phyloP scores from a whole-genome alignment of 192 early-diverging fungal genomes.

The Coemansia sp. region DNA sequence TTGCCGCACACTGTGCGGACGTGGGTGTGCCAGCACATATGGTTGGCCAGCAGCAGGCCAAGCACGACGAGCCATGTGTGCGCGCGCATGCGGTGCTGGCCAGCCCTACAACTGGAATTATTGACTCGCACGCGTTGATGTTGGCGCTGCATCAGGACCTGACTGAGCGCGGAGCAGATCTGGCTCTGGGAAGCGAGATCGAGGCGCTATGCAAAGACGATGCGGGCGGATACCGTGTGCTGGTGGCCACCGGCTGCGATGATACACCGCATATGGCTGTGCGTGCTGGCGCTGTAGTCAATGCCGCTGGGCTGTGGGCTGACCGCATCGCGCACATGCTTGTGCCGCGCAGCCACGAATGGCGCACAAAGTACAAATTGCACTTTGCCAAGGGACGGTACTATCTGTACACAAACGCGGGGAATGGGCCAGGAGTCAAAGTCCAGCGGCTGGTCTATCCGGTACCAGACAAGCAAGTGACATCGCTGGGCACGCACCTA shows the following conservation, averaged over 20 bases:
- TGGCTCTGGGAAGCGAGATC: conserved; percentile 57
- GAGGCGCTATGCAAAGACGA: conserved; percentile 27
- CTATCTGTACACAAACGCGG: conserved; percentile 54
- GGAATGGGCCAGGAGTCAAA: conserved; percentile 8
- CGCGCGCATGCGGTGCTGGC: conserved; percentile 57
- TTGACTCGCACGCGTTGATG: conserved; percentile 77
- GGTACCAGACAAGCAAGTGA: conserved; percentile 69
- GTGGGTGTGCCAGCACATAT: conserved; percentile 58
- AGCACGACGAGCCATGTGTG: conserved; percentile 60
- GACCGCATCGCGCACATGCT: conserved; percentile 61
- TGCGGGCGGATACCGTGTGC: conserved; percentile 49
- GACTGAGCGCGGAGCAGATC: conserved; percentile 53
- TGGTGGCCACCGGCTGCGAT: conserved; percentile 51
- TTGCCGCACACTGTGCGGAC: conserved; percentile 57
- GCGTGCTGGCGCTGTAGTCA: conserved; percentile 63
- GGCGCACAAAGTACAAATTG: conserved; percentile 53
- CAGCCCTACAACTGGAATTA: conserved; percentile 75
- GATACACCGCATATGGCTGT: conserved; percentile 50
- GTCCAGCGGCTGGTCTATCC: conserved; percentile 78
- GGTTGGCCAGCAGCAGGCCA: conserved; percentile 37
- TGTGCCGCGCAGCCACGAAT: conserved; percentile 14
- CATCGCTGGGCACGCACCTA: conserved; percentile 73
- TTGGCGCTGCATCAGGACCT: conserved; percentile 56
- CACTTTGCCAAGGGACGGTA: conserved; percentile 82
- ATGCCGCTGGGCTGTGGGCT: conserved; percentile 73